phyloP scores from a whole-genome alignment of 495 filamentous ascomycete genomes.

The Penicillium crystallinum region DNA sequence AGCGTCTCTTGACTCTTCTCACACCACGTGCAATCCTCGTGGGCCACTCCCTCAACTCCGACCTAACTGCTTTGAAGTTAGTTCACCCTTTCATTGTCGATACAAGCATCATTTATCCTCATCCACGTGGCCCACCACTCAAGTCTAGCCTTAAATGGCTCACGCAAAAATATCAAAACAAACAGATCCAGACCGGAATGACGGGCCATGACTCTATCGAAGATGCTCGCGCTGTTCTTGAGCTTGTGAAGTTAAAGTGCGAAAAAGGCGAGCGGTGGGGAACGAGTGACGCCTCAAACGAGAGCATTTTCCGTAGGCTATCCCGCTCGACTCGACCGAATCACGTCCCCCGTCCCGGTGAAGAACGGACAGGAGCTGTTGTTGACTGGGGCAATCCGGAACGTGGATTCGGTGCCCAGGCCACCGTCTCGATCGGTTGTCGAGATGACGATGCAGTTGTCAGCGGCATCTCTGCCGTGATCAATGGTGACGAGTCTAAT shows the following conservation, averaged over 20 bases:
- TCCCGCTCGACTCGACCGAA: conserved; percentile 53
- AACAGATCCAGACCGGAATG: conserved; percentile 79
- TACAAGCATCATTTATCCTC: conserved; percentile 79
- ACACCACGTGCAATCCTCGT: conserved; percentile 74
- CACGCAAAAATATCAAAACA: conserved; percentile 68
- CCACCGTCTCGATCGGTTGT: conserved; percentile 67
- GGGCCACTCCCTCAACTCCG: conserved; percentile 89
- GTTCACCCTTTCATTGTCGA: conserved; percentile 93
- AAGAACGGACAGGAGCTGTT: conserved; percentile 67
- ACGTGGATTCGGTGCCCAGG: conserved; percentile 65
- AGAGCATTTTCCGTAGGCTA: conserved; percentile 84
- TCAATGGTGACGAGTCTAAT: conserved; percentile 62
- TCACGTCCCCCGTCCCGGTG: conserved; percentile 35
- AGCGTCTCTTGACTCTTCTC: conserved; percentile 64
- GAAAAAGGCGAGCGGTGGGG: conserved; percentile 85
- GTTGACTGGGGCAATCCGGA: conserved; percentile 84
- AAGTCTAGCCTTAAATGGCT: conserved; percentile 79
- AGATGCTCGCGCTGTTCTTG: conserved; percentile 83
- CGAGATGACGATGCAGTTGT: conserved; percentile 70
- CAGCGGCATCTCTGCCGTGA: conserved; percentile 58
- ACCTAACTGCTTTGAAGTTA: conserved; percentile 74
- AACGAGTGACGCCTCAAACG: conserved; percentile 63
- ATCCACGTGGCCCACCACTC: conserved; percentile 67
- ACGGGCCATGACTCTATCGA: conserved; percentile 87
- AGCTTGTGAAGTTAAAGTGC: conserved; percentile 91